These are phyloP conservation scores for Hibiscus mutabilis DNA, from an alignment of 345 rosid genomes.

Conservation along the genomic window DNA sequence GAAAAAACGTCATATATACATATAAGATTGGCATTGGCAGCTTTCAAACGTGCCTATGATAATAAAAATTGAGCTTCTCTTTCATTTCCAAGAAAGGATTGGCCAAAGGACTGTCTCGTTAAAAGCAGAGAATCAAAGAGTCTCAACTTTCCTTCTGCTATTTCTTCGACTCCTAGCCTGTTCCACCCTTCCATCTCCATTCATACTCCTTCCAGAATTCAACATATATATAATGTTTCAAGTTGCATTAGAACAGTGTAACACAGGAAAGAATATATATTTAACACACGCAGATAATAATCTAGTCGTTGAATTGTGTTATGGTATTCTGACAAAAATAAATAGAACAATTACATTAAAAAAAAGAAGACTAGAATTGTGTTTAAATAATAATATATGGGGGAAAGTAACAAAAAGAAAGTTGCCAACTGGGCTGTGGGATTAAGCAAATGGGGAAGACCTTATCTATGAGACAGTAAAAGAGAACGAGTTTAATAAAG, in stretches of 20 bases:
- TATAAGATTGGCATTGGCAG: conserved; percentile 29
- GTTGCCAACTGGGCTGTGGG: too few relatives aligned
- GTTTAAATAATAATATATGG: too few relatives aligned
- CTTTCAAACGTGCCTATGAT: conserved; percentile 34
- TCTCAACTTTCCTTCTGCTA: neutral
- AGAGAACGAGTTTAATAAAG: too few relatives aligned
- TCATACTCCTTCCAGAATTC: too few relatives aligned
- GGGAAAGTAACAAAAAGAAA: too few relatives aligned
- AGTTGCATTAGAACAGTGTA: neutral
- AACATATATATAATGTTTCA: neutral
- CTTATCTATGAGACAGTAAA: too few relatives aligned
- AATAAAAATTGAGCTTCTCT: conserved; percentile 27
- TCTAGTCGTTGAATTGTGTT: neutral
- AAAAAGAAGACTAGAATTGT: too few relatives aligned
- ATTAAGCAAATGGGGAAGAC: too few relatives aligned
- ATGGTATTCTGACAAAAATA: neutral
- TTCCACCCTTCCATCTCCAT: too few relatives aligned
- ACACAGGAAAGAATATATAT: too few relatives aligned
- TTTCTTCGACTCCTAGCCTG: conserved; percentile 15
- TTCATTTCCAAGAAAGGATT: conserved; percentile 83
- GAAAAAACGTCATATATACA: neutral
- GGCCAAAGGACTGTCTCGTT: conserved; percentile 29
- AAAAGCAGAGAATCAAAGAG: conserved; percentile 49
- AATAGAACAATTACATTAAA: neutral
- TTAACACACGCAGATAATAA: too few relatives aligned